Percentiles rank a stretch among this genome's conserved stretches.
Conservation (phyloP, 306 rosid species). For the Dalbergia cultrata region DNA sequence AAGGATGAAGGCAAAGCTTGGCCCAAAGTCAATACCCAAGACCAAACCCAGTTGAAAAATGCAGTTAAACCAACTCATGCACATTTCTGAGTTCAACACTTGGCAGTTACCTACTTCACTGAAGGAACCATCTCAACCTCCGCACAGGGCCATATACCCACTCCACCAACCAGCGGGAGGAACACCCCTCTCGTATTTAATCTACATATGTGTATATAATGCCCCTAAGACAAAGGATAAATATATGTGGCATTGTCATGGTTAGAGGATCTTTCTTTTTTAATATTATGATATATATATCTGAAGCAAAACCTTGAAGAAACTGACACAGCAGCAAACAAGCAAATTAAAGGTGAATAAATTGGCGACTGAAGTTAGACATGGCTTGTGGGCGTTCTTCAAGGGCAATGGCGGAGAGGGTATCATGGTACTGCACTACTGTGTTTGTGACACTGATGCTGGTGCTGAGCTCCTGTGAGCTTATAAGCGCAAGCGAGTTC, state of each 20-base stretch:
- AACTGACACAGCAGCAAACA: neutral
- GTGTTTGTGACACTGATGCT: conserved; percentile 24
- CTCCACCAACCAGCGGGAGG: conserved; percentile 48
- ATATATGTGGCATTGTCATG: neutral
- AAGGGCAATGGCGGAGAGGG: conserved; percentile 40
- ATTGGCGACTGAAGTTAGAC: neutral
- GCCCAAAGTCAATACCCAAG: conserved; percentile 18
- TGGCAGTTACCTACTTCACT: conserved; percentile 40
- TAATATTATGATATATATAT: neutral
- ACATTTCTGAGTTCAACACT: conserved; percentile 26
- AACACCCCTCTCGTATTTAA: neutral
- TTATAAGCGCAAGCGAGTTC: conserved; percentile 38
- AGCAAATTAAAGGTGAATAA: neutral
- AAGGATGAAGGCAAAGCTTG: no score
- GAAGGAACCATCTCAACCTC: conserved; percentile 47
- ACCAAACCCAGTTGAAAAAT: conserved; percentile 35
- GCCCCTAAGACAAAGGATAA: neutral
- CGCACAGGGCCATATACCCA: conserved; percentile 34
- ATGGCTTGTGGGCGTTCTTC: conserved; percentile 42
- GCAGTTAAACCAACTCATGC: conserved; percentile 43
- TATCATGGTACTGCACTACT: conserved; percentile 36
- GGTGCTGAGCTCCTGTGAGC: conserved; percentile 51
- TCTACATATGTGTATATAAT: neutral
- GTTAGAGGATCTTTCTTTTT: neutral
- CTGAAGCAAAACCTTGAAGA: conserved; percentile 15